Base-by-base conservation (phyloP, 2,329 filamentous ascomycete species). In the Monilinia fructicola region DNA sequence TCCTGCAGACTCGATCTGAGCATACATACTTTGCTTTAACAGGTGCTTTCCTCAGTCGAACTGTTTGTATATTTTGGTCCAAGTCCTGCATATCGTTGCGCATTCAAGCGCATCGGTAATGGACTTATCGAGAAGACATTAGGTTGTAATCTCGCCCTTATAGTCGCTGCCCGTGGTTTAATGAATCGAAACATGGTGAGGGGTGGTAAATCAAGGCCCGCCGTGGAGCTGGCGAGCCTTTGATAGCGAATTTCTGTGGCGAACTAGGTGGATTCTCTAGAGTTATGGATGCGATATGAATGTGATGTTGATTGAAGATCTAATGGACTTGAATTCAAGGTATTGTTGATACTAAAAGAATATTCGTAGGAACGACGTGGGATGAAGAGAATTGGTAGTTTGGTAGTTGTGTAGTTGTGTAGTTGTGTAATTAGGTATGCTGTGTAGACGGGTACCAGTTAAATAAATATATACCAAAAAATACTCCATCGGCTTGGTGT, bases 161-260 rank as follows among this genome's bases (percentile, higher is more conserved):
- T 16, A 60, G 18, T 67, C 31, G 58, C n/a, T 54, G 66, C 68
- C 50, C 52, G 54, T 23, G 71, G 66, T 56, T 69, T 71, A 28
- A 74, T 66, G 31, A 65, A 69, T 67, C 72, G 68, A 48, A 74
- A 73, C 74, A 76, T 75, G 10, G 56, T 70, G 62, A 64, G 54
- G 21, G 26, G 16, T 31, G 50, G 46, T 60, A 23, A 54, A 63
- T 66, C 67, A 71, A 73, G 72, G 73, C 74, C 68, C 70, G 73
- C 74, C 72, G 65, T 56, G n/a, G 58, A 68, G 67, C 63, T 70
- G 71, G 71, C 71, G 69, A 72, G 72, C 72, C 71, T 68, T 68
- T 68, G 38, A 58, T 61, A 18, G 54, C 35, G 28, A 65, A 40
- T 44, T 42, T 38, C 21, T 50, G 56, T 59, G 54, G 54, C 31